Percentiles rank a stretch among this genome's conserved stretches.
Conservation (phyloP, 352 stramenopile species). For the Pythium insidiosum region DNA sequence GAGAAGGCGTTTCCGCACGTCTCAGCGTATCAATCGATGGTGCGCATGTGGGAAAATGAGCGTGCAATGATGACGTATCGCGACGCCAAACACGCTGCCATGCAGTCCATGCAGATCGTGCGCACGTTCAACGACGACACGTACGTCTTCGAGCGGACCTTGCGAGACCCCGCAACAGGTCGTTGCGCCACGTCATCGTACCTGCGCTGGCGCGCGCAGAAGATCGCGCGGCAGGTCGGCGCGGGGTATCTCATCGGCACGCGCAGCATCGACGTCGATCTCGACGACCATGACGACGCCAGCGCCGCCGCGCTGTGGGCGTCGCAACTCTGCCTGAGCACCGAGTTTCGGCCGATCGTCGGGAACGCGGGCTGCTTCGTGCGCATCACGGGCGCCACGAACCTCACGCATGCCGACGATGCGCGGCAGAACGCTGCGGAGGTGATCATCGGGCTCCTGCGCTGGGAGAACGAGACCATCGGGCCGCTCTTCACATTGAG, state of each 20-base stretch:
- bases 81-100: neutral
- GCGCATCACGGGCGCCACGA: conserved; percentile 8
- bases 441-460: conserved; percentile 14
- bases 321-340: conserved; percentile 5
- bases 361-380: conserved; percentile 11
- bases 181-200: conserved; percentile 12
- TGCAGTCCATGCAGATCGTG: conserved; percentile 9
- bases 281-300: too few relatives aligned
- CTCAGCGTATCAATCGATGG: conserved; percentile 10
- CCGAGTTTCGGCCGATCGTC: conserved; percentile 12
- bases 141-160: conserved; percentile 14
- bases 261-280: neutral
- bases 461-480: conserved; percentile 17
- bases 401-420: conserved; percentile 3
- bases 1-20: conserved; percentile 20
- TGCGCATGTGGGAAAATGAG: conserved; percentile 18
- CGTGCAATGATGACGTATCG: conserved; percentile 11
- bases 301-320: conserved; percentile 2
- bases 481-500: conserved; percentile 14
- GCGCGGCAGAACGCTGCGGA: conserved; percentile 11
- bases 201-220: conserved; percentile 15
- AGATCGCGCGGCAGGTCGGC: too few relatives aligned
- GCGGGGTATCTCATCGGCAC: conserved; percentile 16
- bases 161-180: conserved; percentile 9
- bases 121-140: conserved; percentile 15